Evolutionary conservation across 768 basidiomycete species (phyloP), one percentile per base, ranked within the genome.

Genomic region (Pholiota conissans): DNA sequence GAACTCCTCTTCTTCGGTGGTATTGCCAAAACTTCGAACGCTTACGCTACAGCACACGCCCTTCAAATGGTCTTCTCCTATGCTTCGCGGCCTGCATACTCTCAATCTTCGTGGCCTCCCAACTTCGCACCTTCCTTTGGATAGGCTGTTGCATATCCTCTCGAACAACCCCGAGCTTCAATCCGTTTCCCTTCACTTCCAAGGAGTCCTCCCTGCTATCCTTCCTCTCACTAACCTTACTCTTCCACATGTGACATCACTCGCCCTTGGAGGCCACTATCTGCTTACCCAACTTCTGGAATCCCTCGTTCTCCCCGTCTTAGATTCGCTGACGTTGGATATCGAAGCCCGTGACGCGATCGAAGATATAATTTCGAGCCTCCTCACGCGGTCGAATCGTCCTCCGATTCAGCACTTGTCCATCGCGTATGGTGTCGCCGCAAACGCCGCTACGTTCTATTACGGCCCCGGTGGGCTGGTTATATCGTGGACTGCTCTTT

Each of bases 1-100:
- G 20, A 69, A 71, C 18, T 61, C 67, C 20, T 61, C 64, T 26
- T 56, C 67, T 11, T 62, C 72, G 3, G 70, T 61, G 5, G 50
- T 75, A 22, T 74, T 88, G 3, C 78, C 82, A 5, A 76, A 76
- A 26, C 75, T 90, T 24, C 67, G 76, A 56, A 78, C 81, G 0
- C 72, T 91, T 11, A 89, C 87, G 24, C 73, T 91, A 10, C 85
- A 88, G 63, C 80, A 89, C 59, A 81, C 86, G 4, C 89, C 90
- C 0, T 90, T 91, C 77, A 87, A 85, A 69, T 88, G 87, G 84
- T 85, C 84, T 3, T 87, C 89, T 0, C 86, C 90, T 1, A 83
- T 91, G 73, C 82, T 91, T 65, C 80, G 78, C 11, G 79, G 81
- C 54, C 74, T 91, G 11, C 79, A 76, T 39, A 77, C 79, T 2